phyloP scores from a whole-genome alignment of 129 eudicot genomes.

The Dittrichia graveolens region DNA sequence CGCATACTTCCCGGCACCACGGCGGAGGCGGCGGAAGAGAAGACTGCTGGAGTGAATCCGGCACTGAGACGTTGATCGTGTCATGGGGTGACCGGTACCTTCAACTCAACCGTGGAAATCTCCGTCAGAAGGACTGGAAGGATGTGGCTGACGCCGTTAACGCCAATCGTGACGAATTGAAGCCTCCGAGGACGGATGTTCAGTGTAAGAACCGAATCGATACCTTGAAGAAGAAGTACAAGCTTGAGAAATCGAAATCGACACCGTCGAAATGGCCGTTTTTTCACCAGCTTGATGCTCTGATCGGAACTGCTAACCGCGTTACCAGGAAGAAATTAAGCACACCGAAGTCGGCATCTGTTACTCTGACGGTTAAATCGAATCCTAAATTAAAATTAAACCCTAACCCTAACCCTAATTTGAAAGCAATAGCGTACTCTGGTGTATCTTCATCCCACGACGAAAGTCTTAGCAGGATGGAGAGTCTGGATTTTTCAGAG shows the following conservation, averaged over 20 bases:
- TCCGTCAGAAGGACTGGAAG: conserved; percentile 58
- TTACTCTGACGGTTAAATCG: conserved; percentile 25
- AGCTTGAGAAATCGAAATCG: conserved; percentile 52
- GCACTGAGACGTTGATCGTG: conserved; percentile 48
- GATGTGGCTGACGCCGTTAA: conserved; percentile 58
- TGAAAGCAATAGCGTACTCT: conserved; percentile 23
- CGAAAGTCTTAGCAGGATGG: conserved; percentile 42
- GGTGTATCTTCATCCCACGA: conserved; percentile 40
- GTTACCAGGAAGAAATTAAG: conserved; percentile 27
- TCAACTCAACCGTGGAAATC: conserved; percentile 55
- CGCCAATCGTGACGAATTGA: conserved; percentile 32
- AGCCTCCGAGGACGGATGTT: conserved; percentile 49
- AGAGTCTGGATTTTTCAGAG: conserved; percentile 33
- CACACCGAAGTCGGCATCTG: conserved; percentile 16
- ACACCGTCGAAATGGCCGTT: conserved; percentile 49
- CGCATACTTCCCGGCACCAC: conserved; percentile 22
- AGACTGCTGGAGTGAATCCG: conserved; percentile 58
- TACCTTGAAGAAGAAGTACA: conserved; percentile 61
- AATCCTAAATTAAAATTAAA: conserved; percentile 12
- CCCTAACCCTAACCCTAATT: conserved; percentile 39
- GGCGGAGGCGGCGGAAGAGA: conserved; percentile 50
- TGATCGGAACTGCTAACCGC: conserved; percentile 37
- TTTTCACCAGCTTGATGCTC: conserved; percentile 36
- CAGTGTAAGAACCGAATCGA: conserved; percentile 70
- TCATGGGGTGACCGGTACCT: conserved; percentile 69